phyloP scores from a whole-genome alignment of 2,329 filamentous ascomycete genomes.

The Dendrostoma leiphaemia region DNA sequence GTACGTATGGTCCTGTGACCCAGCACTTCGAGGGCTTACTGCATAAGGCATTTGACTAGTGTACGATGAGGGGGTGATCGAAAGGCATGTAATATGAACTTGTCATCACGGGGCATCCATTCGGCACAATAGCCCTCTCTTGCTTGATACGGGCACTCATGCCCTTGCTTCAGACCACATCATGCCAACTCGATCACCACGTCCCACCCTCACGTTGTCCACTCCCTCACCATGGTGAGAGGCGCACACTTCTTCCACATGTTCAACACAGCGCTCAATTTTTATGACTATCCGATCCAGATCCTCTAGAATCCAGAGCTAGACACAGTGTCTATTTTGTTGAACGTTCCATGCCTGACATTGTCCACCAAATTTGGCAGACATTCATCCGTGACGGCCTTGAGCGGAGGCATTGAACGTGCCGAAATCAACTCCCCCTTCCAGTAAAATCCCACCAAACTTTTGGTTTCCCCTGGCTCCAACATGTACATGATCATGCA shows the following conservation, averaged over 20 bases:
- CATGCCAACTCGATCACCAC: neutral
- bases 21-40: neutral
- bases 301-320: neutral
- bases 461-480: too few relatives aligned
- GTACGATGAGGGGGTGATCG: neutral
- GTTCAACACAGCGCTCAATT: neutral
- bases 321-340: neutral
- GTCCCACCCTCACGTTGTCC: neutral
- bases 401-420: too few relatives aligned
- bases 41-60: neutral
- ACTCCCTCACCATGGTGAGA: too few relatives aligned
- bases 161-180: neutral
- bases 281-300: neutral
- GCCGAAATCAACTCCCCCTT: too few relatives aligned
- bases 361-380: too few relatives aligned
- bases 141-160: too few relatives aligned
- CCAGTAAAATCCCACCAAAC: too few relatives aligned
- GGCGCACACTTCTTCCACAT: too few relatives aligned
- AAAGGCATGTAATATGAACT: neutral
- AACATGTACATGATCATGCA: too few relatives aligned
- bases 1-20: neutral
- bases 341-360: neutral
- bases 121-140: too few relatives aligned
- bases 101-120: neutral
- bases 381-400: too few relatives aligned